Evolutionary conservation across 257 asterid species (phyloP).

Genomic region (Phtheirospermum japonicum): DNA sequence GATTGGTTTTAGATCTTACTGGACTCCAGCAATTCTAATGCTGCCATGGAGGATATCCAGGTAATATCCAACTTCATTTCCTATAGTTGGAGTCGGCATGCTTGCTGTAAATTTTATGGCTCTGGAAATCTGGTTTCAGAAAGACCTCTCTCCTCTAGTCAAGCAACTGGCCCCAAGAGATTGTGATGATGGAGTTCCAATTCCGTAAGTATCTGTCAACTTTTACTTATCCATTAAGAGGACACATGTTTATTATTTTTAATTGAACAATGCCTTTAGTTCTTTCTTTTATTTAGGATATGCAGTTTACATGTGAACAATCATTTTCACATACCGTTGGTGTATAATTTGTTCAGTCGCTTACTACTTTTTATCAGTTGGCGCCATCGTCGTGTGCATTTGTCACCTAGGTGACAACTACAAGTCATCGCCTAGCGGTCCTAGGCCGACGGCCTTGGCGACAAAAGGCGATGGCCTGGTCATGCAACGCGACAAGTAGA

Average conservation of each 20-base stretch:
- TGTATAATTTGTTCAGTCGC: constrained; percentile 8
- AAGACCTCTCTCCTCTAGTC: constrained; percentile 87
- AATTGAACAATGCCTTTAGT: constrained; percentile 12
- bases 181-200: constrained; percentile 45
- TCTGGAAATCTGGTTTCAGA: constrained; percentile 40
- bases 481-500: neutral
- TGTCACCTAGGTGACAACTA: constrained; percentile 3
- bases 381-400: neutral
- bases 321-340: constrained; percentile 1
- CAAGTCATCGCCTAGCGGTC: neutral
- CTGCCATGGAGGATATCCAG: constrained; percentile 74
- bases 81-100: constrained; percentile 7
- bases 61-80: constrained; percentile 39
- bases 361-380: constrained; percentile 20
- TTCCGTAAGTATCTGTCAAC: constrained; percentile 64
- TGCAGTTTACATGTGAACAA: constrained; percentile 19
- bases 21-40: constrained; percentile 62
- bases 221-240: constrained; percentile 18
- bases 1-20: constrained; percentile 55
- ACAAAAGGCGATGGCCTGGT: neutral
- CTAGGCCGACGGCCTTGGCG: too few relatives aligned
- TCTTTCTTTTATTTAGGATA: constrained; percentile 9
- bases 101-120: constrained; percentile 19
- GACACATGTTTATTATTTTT: constrained; percentile 5
- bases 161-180: constrained; percentile 65